Conservation (phyloP, 306 rosid species). For the Castanea sativa region DNA sequence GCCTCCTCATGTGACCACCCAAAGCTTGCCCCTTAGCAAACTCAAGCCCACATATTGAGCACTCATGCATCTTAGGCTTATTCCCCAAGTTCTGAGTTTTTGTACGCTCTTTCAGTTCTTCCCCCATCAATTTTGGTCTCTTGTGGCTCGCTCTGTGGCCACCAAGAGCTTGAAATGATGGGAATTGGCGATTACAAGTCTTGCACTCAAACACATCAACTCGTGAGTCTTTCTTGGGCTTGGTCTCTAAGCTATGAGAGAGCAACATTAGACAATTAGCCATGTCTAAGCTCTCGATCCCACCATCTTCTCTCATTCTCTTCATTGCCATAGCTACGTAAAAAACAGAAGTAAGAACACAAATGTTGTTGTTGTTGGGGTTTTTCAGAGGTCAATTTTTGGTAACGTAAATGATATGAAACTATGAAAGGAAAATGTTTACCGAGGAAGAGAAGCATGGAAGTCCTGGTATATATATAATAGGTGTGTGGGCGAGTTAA, state of each 20-base stretch:
- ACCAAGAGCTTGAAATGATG: constrained; percentile 86
- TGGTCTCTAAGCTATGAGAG: constrained; percentile 23
- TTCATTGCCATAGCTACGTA: constrained; percentile 28
- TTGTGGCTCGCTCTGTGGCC: constrained; percentile 95
- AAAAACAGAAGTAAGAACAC: too few relatives aligned
- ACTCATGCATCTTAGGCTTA: constrained; percentile 51
- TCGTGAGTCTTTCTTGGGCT: background rate
- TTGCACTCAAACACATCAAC: constrained; percentile 57
- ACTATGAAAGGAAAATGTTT: too few relatives aligned
- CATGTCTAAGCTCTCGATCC: constrained; percentile 19
- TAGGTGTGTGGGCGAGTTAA: background rate
- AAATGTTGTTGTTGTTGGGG: too few relatives aligned
- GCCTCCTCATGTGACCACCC: constrained; percentile 91
- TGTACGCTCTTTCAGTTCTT: constrained; percentile 8
- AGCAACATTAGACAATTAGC: constrained; percentile 42
- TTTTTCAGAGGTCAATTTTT: background rate
- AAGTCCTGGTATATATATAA: background rate
- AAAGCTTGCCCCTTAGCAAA: constrained; percentile 80
- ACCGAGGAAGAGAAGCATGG: background rate
- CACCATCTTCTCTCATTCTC: constrained; percentile 39
- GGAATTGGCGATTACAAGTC: constrained; percentile 68
- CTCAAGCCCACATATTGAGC: constrained; percentile 61
- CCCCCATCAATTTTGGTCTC: constrained; percentile 19
- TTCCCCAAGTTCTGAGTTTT: constrained; percentile 16
- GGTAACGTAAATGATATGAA: background rate